Evolutionary conservation across 1,139 yeast genomes (phyloP).

Genomic region (Hemisphaericaspora xylanilytica): DNA sequence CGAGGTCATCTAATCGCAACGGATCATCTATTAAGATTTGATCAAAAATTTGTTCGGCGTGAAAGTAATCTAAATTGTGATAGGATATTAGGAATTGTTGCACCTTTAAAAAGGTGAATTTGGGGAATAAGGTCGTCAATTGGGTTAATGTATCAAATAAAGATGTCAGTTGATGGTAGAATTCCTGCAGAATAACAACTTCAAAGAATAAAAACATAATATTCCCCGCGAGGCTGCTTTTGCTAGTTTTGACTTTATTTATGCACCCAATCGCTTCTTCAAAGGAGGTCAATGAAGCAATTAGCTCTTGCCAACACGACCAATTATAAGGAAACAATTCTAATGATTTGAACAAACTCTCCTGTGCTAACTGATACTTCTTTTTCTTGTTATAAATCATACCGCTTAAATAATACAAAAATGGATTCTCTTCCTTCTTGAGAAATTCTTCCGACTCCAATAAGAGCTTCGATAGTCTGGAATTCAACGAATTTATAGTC

Average conservation of each 20-base stretch:
- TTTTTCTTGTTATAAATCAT: constrained; percentile 62
- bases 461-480: constrained; percentile 41
- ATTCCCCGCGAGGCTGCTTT: constrained; percentile 22
- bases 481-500: constrained; percentile 20
- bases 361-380: constrained; percentile 57
- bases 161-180: constrained; percentile 62
- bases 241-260: constrained; percentile 31
- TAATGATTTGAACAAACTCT: constrained; percentile 56
- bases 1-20: constrained; percentile 83
- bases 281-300: constrained; percentile 59
- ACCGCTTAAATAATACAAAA: constrained; percentile 69
- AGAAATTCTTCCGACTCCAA: constrained; percentile 36
- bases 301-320: constrained; percentile 90
- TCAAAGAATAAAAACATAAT: constrained; percentile 70
- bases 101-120: constrained; percentile 68
- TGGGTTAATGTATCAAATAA: constrained; percentile 49
- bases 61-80: constrained; percentile 75
- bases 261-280: constrained; percentile 59
- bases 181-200: constrained; percentile 72
- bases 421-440: constrained; percentile 46
- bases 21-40: constrained; percentile 76
- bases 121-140: constrained; percentile 58
- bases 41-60: constrained; percentile 80
- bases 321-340: constrained; percentile 78
- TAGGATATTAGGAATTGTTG: constrained; percentile 81